Evolutionary conservation across 2,329 filamentous ascomycete genomes (phyloP).

Genomic region (Ophiostoma triangulosporum): DNA sequence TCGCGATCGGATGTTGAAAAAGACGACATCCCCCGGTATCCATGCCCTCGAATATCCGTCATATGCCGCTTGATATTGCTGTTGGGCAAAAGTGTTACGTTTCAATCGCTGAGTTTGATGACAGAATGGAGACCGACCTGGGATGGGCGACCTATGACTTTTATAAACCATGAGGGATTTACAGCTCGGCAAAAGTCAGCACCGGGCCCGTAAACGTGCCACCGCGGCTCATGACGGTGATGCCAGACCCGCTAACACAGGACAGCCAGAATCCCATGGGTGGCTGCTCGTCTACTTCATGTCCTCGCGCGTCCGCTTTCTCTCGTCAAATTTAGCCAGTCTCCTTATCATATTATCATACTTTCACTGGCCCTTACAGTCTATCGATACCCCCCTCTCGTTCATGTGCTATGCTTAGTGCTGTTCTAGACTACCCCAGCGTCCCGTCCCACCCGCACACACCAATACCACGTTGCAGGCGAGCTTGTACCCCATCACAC

Average conservation of each 20-base stretch:
- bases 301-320: conserved; percentile 6
- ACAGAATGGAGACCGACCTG: background rate
- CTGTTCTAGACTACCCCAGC: background rate
- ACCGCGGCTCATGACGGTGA: background rate
- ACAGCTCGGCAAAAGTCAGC: background rate
- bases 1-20: background rate
- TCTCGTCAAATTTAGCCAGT: background rate
- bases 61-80: background rate
- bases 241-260: background rate
- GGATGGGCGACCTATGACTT: background rate
- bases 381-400: too few relatives aligned
- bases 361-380: too few relatives aligned
- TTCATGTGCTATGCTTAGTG: too few relatives aligned
- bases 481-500: background rate
- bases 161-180: conserved; percentile 3
- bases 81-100: background rate
- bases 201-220: background rate
- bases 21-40: background rate
- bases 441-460: too few relatives aligned
- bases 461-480: background rate
- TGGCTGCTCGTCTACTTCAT: conserved; percentile 10
- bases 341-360: too few relatives aligned
- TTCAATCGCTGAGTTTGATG: background rate
- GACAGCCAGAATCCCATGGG: background rate
- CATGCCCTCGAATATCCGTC: background rate